A percentile compares a stretch with the other conserved stretches of the same genome.
phyloP scores from a whole-genome alignment of 2,329 filamentous ascomycete species.

The Venturia effusa region DNA sequence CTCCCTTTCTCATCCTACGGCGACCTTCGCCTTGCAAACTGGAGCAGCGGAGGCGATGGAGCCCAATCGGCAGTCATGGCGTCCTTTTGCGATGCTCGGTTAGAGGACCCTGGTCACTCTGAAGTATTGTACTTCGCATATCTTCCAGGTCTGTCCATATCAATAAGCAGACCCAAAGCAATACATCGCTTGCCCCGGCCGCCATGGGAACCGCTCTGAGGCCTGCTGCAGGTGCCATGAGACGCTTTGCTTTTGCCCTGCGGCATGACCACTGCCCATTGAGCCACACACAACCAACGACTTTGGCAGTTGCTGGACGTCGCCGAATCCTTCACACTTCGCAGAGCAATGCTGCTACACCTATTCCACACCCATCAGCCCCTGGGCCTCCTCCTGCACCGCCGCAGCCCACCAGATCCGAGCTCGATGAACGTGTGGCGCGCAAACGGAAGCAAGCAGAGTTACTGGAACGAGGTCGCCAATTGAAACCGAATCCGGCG shows the following conservation, averaged over 20 bases:
- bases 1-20: no score
- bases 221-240: neutral
- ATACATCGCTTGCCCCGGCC: neutral
- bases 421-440: constrained; percentile 36
- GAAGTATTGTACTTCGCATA: neutral
- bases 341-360: constrained; percentile 36
- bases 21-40: neutral
- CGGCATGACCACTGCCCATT: neutral
- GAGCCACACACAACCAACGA: neutral
- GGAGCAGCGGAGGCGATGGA: neutral
- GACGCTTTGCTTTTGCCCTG: neutral
- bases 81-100: neutral
- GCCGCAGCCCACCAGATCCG: constrained; percentile 38
- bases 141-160: neutral
- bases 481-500: constrained; percentile 29
- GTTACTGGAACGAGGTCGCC: constrained; percentile 34
- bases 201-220: neutral
- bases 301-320: neutral
- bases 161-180: neutral
- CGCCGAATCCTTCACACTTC: constrained; percentile 24
- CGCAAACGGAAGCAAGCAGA: constrained; percentile 41
- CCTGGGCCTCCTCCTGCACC: constrained; percentile 49
- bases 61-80: neutral
- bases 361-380: constrained; percentile 45
- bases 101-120: neutral